phyloP scores from a whole-genome alignment of 768 basidiomycete species.

The Crepidotus variabilis region DNA sequence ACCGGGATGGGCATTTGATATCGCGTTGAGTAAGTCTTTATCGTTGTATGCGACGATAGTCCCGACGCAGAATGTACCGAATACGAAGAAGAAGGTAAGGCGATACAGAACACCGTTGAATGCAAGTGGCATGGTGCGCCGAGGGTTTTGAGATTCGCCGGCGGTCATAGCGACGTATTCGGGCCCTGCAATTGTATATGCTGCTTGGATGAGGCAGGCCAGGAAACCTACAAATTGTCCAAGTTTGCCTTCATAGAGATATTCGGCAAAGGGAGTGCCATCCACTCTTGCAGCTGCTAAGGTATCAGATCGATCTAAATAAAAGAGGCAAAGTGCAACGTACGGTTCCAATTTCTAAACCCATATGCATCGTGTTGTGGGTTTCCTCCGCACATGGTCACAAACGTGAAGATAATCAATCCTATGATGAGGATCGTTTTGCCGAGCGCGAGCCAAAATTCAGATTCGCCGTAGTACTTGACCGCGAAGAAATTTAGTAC shows the following conservation, averaged over 20 bases:
- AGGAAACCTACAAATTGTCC: slow-evolving; percentile 64
- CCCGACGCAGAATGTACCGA: slow-evolving; percentile 69
- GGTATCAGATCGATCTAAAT: background rate
- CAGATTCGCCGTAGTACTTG: slow-evolving; percentile 50
- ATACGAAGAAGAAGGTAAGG: slow-evolving; percentile 72
- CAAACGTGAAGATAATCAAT: slow-evolving; percentile 51
- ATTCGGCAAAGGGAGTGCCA: slow-evolving; percentile 55
- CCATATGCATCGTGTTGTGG: slow-evolving; percentile 51
- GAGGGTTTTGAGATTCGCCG: slow-evolving; percentile 69
- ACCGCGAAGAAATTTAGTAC: slow-evolving; percentile 46
- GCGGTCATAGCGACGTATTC: slow-evolving; percentile 59
- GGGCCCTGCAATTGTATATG: slow-evolving; percentile 56
- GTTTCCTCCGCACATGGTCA: slow-evolving; percentile 61
- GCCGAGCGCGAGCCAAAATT: slow-evolving; percentile 52
- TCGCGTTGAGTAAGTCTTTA: slow-evolving; percentile 43
- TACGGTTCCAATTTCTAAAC: slow-evolving; percentile 51
- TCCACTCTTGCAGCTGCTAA: slow-evolving; percentile 36
- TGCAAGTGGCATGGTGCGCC: slow-evolving; percentile 66
- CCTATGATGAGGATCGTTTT: slow-evolving; percentile 45
- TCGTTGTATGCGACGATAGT: slow-evolving; percentile 79
- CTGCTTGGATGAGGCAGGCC: slow-evolving; percentile 57
- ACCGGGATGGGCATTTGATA: slow-evolving; percentile 53
- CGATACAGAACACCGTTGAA: slow-evolving; percentile 78
- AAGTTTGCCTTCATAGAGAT: slow-evolving; percentile 46
- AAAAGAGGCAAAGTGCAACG: slow-evolving; percentile 11